phyloP scores from a whole-genome alignment of 1,284 basidiomycete genomes.

The Papiliotrema laurentii region DNA sequence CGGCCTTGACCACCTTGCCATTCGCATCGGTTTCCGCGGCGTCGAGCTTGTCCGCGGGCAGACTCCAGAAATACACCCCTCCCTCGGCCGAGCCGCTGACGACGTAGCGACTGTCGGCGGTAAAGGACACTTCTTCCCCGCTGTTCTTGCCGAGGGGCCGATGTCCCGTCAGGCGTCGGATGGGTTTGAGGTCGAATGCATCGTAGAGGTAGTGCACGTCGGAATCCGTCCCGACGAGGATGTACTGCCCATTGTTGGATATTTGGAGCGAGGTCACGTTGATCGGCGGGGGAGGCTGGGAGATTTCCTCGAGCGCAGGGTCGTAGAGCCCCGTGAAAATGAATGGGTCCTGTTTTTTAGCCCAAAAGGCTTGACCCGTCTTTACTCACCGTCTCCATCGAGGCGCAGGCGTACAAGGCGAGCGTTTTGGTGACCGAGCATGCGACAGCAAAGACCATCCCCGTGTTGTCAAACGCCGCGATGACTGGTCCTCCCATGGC shows the following conservation, averaged over 20 bases:
- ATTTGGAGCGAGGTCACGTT: conserved; percentile 88
- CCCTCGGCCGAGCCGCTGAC: conserved; percentile 71
- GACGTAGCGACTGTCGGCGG: conserved; percentile 83
- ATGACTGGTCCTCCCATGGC: conserved; percentile 63
- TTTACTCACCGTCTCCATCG: conserved; percentile 67
- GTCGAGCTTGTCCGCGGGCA: conserved; percentile 21
- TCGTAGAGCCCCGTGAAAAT: conserved; percentile 71
- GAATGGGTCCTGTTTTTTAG: conserved; percentile 63
- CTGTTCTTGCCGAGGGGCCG: conserved; percentile 69
- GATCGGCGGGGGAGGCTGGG: conserved; percentile 78
- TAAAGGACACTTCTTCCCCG: conserved; percentile 88
- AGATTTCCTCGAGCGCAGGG: conserved; percentile 63
- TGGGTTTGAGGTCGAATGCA: conserved; percentile 73
- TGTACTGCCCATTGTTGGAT: conserved; percentile 80
- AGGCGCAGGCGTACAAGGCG: conserved; percentile 79
- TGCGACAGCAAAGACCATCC: conserved; percentile 87
- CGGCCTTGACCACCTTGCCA: neutral
- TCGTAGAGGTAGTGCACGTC: conserved; percentile 90
- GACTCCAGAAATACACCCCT: conserved; percentile 72
- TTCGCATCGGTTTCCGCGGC: neutral
- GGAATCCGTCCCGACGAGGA: conserved; percentile 88
- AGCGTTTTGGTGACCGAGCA: conserved; percentile 76
- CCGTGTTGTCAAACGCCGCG: conserved; percentile 84
- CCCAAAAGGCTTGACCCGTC: no score
- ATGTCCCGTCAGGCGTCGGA: conserved; percentile 79